These are phyloP conservation scores for Diaporthe sp. DNA, from an alignment of 2,329 filamentous ascomycete genomes.

Conservation along the genomic window DNA sequence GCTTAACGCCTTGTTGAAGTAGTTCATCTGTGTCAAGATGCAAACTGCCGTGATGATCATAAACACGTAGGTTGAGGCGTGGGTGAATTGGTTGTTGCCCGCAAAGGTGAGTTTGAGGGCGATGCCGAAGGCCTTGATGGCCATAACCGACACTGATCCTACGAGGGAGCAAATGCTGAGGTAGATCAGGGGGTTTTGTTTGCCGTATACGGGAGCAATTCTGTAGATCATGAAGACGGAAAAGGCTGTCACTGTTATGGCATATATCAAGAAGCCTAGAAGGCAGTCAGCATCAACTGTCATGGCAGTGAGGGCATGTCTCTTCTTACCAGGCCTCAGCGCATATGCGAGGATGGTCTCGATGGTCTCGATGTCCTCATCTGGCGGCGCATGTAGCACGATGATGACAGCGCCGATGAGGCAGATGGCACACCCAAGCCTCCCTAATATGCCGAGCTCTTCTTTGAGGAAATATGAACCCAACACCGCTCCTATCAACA, in stretches of 20 bases:
- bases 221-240: slow-evolving; percentile 97
- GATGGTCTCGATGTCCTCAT: slow-evolving; percentile 90
- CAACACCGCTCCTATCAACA: slow-evolving; percentile 93
- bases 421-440: slow-evolving; percentile 95
- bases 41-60: slow-evolving; percentile 93
- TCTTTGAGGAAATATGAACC: slow-evolving; percentile 96
- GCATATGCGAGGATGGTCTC: slow-evolving; percentile 94
- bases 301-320: neutral
- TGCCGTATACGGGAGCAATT: slow-evolving; percentile 89
- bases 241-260: slow-evolving; percentile 83
- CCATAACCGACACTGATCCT: slow-evolving; percentile 98
- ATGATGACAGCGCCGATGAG: slow-evolving; percentile 97
- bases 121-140: slow-evolving; percentile 98
- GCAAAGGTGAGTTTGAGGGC: slow-evolving; percentile 94
- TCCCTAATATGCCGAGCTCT: slow-evolving; percentile 89
- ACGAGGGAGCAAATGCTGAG: slow-evolving; percentile 98
- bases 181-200: slow-evolving; percentile 95
- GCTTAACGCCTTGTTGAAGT: slow-evolving; percentile 98
- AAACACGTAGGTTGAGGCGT: slow-evolving; percentile 97
- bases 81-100: slow-evolving; percentile 94
- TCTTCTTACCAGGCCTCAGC: slow-evolving; percentile 83
- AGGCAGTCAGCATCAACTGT: slow-evolving; percentile 43
- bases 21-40: slow-evolving; percentile 99
- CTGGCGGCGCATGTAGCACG: slow-evolving; percentile 94
- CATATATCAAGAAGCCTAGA: slow-evolving; percentile 91